Base-by-base conservation (phyloP, 495 filamentous ascomycete species). In the Hyphodiscus hymeniophilus region DNA sequence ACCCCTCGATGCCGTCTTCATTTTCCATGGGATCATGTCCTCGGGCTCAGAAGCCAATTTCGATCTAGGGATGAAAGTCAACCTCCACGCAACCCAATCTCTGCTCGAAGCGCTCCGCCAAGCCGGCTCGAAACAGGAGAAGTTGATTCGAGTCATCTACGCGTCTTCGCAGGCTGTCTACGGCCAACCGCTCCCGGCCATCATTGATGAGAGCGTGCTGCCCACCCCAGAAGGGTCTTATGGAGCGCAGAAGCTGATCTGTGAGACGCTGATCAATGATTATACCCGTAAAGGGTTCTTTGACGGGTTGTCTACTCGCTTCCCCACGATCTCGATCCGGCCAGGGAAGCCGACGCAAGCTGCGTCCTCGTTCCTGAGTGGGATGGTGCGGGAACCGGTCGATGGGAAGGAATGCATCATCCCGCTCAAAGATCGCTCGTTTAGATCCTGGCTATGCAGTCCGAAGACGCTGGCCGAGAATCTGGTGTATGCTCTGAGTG, bases 11-110 rank as follows among this genome's bases (percentile, higher is more conserved):
- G 81, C 79, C 13, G 70, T 86, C 56, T 90, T 85, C 67, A 61
- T 89, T 45, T 79, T 94, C 55, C 87, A 94, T 64, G 87, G 87
- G 38, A 87, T 94, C 65, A 90, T 91, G 87, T 87, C 82, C 30
- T 76, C 79, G 17, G 83, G 81, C 38, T 72, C 80, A 15, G 87
- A 94, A 60, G 79, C 79, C 20, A 74, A 91, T 60, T 81, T 85
- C 56, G 83, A 87, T 38, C 70, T 86, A 12, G 85, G 84, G 2
- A 71, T 87, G 43, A 62, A 63, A 33, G 84, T 89, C 42, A 94
- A 94, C 61, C 69, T 94, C 28, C 76, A 89, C 62, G 74, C 81
- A n/a, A 79, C 79, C 2, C 69, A 80, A 13, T 64, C 66, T 23
- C 68, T 91, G 35, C 67, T 89, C 23, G 76, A 87, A 40, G 64